Evolutionary conservation across 2,329 filamentous ascomycete species (phyloP).

Genomic region (Aspergillus carbonarius): DNA sequence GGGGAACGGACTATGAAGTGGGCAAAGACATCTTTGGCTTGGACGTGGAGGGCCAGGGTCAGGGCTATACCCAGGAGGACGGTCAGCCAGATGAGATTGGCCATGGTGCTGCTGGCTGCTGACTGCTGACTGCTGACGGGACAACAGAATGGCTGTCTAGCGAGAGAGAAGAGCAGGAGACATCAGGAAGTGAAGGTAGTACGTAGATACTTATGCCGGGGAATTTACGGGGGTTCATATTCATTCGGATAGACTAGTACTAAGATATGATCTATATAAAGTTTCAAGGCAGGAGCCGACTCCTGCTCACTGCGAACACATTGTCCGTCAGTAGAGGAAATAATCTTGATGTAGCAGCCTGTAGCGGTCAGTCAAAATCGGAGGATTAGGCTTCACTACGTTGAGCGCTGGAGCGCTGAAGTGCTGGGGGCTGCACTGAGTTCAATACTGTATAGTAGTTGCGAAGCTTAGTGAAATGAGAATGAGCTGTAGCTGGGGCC

Average conservation of each 20-base stretch:
- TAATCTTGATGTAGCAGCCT: background rate
- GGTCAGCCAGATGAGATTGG: background rate
- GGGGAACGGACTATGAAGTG: conserved; percentile 31
- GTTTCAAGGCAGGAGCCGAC: background rate
- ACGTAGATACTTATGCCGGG: too few species aligned
- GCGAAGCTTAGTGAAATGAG: background rate
- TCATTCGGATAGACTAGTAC: too few species aligned
- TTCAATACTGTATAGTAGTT: background rate
- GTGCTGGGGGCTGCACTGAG: too few species aligned
- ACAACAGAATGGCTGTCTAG: background rate
- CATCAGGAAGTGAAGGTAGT: too few species aligned
- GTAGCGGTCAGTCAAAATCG: background rate
- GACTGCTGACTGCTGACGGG: background rate
- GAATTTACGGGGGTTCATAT: background rate
- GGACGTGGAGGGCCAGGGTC: conserved; percentile 9
- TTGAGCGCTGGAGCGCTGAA: too few species aligned
- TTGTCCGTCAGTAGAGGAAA: background rate
- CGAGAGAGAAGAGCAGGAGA: background rate
- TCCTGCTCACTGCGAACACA: background rate
- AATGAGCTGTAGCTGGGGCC: too few species aligned
- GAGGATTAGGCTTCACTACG: background rate
- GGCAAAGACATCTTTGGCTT: conserved; percentile 31
- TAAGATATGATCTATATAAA: background rate
- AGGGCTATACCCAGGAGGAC: background rate
- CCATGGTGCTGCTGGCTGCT: background rate